Base-by-base conservation (phyloP, 202 grass and related monocot genomes). In the Brachypodium distachyon region DNA sequence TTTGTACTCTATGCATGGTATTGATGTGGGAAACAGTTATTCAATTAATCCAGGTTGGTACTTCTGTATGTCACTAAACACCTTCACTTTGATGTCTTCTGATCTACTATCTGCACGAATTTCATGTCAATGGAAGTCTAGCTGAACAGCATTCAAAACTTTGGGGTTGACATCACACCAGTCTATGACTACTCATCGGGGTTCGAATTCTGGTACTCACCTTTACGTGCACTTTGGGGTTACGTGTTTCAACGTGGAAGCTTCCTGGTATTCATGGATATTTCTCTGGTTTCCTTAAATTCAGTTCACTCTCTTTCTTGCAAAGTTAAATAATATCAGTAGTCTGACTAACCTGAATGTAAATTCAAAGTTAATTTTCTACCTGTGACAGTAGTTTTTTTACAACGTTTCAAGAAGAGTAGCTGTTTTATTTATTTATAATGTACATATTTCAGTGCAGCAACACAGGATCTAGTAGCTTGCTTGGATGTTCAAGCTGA, bases 381-480 rank as follows among this genome's bases (percentile, higher is more conserved):
- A 31, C 31, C 1, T 26, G 12, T 43, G 62, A 4, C 12, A 66
- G 41, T 57, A n/a, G n/a, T 8, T 10, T 22, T 36, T n/a, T 25
- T 16, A 8, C 32, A 34, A 38, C 32, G 34, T 82, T 7, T n/a
- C 23, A 48, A 6, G 32, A 60, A 3, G 9, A 47, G 47, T 9
- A 51, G 33, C 23, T 73, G 40, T 83, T 38, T n/a, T n/a, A n/a
- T n/a, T n/a, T n/a, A n/a, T n/a, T n/a, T 12, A 28, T 66, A 56
- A 32, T 33, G 7, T 78, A 79, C 46, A 74, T 61, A 48, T 78
- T 68, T 12, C 67, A 38, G 13, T 61, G 59, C 18, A 70, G 36
- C 7, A 70, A 61, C 13, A 83, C 41, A 69, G 26, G 16, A 54
- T 39, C 28, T 13, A 67, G 37, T 55, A 50, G 36, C 8, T 31